Evolutionary conservation across 1,139 yeast genomes (phyloP).

Genomic region (Pichia sp.): DNA sequence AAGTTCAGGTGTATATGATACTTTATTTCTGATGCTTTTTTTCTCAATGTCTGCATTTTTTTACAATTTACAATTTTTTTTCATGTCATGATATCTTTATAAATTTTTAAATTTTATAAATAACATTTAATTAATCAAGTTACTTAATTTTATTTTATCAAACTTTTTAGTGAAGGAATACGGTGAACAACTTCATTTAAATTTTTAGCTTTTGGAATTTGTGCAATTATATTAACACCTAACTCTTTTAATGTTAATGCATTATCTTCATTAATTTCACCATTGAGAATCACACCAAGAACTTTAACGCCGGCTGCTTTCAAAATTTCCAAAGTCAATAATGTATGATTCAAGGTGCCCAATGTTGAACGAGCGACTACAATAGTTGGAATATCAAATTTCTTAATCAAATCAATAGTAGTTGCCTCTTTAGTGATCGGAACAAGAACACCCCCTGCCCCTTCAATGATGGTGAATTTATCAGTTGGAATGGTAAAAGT

Average conservation of each 20-base stretch:
- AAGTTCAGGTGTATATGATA: too few relatives aligned
- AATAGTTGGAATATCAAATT: slow-evolving; percentile 23
- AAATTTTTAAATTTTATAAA: not conserved
- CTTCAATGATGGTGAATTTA: slow-evolving; percentile 24
- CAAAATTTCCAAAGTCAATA: slow-evolving; percentile 28
- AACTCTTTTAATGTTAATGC: slow-evolving; percentile 17
- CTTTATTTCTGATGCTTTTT: too few relatives aligned
- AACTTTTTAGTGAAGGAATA: slow-evolving; percentile 1
- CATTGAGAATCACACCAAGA: slow-evolving; percentile 29
- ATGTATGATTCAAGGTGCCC: slow-evolving; percentile 32
- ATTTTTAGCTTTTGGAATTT: slow-evolving; percentile 9
- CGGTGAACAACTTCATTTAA: slow-evolving; percentile 6
- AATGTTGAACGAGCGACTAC: slow-evolving; percentile 30
- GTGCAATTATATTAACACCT: slow-evolving; percentile 12
- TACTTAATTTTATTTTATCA: not conserved
- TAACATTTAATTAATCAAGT: too few relatives aligned
- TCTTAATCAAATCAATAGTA: slow-evolving; percentile 27
- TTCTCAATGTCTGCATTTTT: too few relatives aligned
- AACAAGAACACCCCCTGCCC: slow-evolving; percentile 32
- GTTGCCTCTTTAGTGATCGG: slow-evolving; percentile 27
- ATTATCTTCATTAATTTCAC: slow-evolving; percentile 25
- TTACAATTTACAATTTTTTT: too few relatives aligned
- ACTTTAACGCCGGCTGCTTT: slow-evolving; percentile 18
- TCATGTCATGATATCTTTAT: too few relatives aligned
- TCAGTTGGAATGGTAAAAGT: slow-evolving; percentile 2